phyloP scores from a whole-genome alignment of 345 rosid species.

The Lumnitzera littorea region DNA sequence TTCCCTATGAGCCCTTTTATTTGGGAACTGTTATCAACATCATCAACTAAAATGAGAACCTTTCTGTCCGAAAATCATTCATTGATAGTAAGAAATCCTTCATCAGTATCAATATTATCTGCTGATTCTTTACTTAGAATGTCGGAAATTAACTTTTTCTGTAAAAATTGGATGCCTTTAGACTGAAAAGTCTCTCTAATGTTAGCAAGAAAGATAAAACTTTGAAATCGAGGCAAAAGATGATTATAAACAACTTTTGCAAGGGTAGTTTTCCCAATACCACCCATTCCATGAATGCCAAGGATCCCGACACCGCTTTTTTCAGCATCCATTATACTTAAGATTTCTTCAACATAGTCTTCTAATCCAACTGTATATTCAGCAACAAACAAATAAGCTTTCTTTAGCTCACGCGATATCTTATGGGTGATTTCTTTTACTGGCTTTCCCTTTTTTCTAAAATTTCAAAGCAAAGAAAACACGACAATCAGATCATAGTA shows the following conservation, averaged over 20 bases:
- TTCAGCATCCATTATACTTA: neutral
- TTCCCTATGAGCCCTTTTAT: too few species aligned
- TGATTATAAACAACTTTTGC: neutral
- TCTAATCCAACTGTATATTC: slow-evolving; percentile 7
- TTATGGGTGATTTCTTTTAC: neutral
- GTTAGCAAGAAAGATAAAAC: slow-evolving; percentile 4
- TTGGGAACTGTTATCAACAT: too few species aligned
- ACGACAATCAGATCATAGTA: too few species aligned
- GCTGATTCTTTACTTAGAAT: neutral
- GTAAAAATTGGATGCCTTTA: neutral
- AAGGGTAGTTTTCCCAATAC: slow-evolving; percentile 7
- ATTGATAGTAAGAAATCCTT: neutral
- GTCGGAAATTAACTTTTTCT: neutral
- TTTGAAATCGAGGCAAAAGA: neutral
- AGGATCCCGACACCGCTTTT: neutral
- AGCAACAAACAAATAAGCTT: neutral
- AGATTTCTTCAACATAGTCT: neutral
- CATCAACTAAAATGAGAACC: too few species aligned
- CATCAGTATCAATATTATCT: neutral
- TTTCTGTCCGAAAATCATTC: too few species aligned
- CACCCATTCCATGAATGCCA: slow-evolving; percentile 1
- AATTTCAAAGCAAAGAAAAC: too few species aligned
- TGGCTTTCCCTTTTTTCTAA: neutral
- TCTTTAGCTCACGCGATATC: neutral
- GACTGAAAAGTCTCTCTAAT: neutral